These are phyloP conservation scores for Plasmodium berghei DNA, from an alignment of 169 alveolate species.

Conservation along the genomic window DNA sequence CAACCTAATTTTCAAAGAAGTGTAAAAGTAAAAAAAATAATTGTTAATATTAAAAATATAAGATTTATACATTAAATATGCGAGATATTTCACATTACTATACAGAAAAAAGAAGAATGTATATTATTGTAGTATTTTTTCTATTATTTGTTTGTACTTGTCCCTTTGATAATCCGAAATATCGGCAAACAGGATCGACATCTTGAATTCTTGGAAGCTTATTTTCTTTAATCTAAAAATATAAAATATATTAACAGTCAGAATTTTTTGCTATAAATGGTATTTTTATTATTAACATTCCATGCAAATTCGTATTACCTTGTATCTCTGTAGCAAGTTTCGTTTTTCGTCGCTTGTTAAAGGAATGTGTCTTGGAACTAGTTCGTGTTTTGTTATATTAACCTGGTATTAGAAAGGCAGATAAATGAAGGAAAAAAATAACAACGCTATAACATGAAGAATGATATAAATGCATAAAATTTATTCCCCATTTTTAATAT, in stretches of 20 bases:
- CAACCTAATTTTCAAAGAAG: slow-evolving; percentile 84
- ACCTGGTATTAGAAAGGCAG: slow-evolving; percentile 80
- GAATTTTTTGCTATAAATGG: too few species aligned
- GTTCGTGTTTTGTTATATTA: slow-evolving; percentile 97
- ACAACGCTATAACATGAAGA: slow-evolving; percentile 4
- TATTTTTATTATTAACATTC: slow-evolving; percentile 1
- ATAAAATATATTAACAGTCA: too few species aligned
- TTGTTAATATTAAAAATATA: not conserved
- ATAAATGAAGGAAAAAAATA: not conserved
- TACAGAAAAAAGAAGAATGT: not conserved
- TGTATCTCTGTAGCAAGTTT: slow-evolving; percentile 93
- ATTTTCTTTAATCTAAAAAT: slow-evolving; percentile 90
- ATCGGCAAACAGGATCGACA: slow-evolving; percentile 97
- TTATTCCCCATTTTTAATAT: not conserved
- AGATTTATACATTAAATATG: not conserved
- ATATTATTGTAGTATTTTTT: slow-evolving; percentile 3
- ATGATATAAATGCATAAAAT: not conserved
- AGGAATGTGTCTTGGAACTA: slow-evolving; percentile 97
- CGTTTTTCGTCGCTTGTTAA: slow-evolving; percentile 94
- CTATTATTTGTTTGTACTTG: slow-evolving; percentile 82
- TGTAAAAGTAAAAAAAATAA: slow-evolving; percentile 4
- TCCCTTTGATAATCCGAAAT: slow-evolving; percentile 95
- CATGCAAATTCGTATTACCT: slow-evolving; percentile 76
- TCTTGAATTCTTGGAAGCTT: slow-evolving; percentile 97
- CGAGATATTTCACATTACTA: not conserved